Conservation (phyloP, 345 rosid species). For the Nephelium lappaceum region DNA sequence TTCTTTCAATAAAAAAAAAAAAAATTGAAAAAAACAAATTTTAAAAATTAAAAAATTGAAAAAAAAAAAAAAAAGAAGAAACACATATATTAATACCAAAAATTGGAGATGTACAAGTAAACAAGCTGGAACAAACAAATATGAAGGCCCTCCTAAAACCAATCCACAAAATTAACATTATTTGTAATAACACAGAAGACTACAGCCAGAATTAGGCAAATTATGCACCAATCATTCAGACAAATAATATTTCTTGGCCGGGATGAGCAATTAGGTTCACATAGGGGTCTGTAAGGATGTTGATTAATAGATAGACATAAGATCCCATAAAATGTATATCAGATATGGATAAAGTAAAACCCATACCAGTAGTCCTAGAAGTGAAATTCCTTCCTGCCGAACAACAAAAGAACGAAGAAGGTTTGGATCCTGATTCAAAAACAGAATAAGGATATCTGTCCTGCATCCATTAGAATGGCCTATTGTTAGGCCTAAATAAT, state of each 20-base stretch:
- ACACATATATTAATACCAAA: too few relatives aligned
- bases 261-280: neutral
- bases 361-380: conserved; percentile 90
- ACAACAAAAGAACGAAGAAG: conserved; percentile 79
- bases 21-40: too few relatives aligned
- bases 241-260: too few relatives aligned
- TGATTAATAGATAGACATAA: neutral
- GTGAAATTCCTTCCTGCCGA: conserved; percentile 65
- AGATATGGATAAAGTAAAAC: conserved; percentile 21
- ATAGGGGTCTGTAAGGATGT: neutral
- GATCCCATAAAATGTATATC: neutral
- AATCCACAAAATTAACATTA: neutral
- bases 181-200: neutral
- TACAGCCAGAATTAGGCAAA: neutral
- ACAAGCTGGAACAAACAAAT: neutral
- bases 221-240: neutral
- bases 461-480: conserved; percentile 69
- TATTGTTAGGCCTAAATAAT: conserved; percentile 25
- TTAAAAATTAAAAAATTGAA: too few relatives aligned
- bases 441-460: conserved; percentile 88
- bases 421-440: conserved; percentile 70
- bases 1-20: too few relatives aligned
- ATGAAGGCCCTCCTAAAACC: neutral
- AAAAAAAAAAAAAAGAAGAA: too few relatives aligned
- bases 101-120: too few relatives aligned